Conservation (phyloP, 768 basidiomycete species). For the Russula foetens region DNA sequence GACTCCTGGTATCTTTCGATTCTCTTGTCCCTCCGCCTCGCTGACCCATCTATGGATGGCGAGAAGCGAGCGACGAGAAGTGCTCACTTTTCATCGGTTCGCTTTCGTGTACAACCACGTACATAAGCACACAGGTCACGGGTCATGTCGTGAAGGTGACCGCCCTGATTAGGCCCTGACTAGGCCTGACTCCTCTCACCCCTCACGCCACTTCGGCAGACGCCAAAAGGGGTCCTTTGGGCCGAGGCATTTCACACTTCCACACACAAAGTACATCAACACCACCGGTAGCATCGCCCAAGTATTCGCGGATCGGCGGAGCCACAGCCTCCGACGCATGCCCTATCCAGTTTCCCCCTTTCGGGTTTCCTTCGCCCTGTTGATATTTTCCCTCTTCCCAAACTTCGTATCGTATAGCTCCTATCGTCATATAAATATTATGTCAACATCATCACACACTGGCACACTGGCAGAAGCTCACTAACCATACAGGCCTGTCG, state of each 20-base stretch:
- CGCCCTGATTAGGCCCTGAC: too few relatives aligned
- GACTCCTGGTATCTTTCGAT: neutral
- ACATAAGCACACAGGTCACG: neutral
- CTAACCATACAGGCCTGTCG: constrained; percentile 89
- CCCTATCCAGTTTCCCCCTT: neutral
- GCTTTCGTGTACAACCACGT: too few relatives aligned
- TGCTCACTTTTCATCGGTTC: too few relatives aligned
- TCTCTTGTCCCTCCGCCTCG: too few relatives aligned
- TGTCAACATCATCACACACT: constrained; percentile 4
- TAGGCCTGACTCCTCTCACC: too few relatives aligned
- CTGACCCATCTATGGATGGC: too few relatives aligned
- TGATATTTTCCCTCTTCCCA: constrained; percentile 80
- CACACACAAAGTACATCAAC: neutral
- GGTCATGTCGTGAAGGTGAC: too few relatives aligned
- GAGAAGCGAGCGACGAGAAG: too few relatives aligned
- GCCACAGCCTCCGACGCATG: neutral
- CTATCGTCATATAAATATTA: too few relatives aligned
- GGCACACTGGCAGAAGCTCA: neutral
- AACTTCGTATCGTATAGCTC: constrained; percentile 85
- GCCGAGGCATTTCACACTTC: neutral
- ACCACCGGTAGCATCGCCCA: neutral
- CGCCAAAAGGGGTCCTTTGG: too few relatives aligned
- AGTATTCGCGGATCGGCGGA: neutral
- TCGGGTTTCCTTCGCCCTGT: constrained; percentile 48
- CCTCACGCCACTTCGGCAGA: too few relatives aligned